Conservation (phyloP, 192 early-diverging fungal genomes). For the Martensiomyces pterosporus region DNA sequence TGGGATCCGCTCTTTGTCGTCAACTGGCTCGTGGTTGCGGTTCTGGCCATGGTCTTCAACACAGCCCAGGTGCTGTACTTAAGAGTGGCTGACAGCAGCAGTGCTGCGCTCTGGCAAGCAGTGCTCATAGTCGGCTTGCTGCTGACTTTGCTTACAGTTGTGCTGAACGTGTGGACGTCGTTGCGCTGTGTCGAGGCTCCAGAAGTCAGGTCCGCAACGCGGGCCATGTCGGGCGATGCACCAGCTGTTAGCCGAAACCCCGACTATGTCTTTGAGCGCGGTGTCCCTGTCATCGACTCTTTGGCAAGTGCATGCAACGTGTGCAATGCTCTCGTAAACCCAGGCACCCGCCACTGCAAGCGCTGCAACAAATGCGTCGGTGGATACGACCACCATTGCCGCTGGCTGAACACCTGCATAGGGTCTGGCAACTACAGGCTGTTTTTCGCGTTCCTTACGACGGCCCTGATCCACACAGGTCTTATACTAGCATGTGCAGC, state of each 20-base stretch:
- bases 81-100: slow-evolving; percentile 6
- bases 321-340: slow-evolving; percentile 13
- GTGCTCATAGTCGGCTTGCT: slow-evolving; percentile 10
- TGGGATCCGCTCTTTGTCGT: slow-evolving; percentile 43
- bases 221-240: not conserved
- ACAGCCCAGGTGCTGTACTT: slow-evolving; percentile 21
- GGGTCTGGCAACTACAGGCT: slow-evolving; percentile 32
- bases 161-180: slow-evolving; percentile 13
- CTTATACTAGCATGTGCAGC: slow-evolving; percentile 21
- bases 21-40: slow-evolving; percentile 28
- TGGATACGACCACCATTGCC: slow-evolving; percentile 50
- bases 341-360: slow-evolving; percentile 42
- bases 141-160: slow-evolving; percentile 13
- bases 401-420: slow-evolving; percentile 46
- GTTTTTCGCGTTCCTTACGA: slow-evolving; percentile 23
- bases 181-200: slow-evolving; percentile 30
- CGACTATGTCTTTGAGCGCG: slow-evolving; percentile 30
- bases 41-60: slow-evolving; percentile 12
- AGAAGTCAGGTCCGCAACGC: slow-evolving; percentile 8
- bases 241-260: slow-evolving; percentile 15
- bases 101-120: slow-evolving; percentile 5
- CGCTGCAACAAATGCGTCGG: slow-evolving; percentile 48
- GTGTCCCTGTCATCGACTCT: slow-evolving; percentile 34
- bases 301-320: slow-evolving; percentile 26
- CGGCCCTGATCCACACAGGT: slow-evolving; percentile 15